Evolutionary conservation across 108 stramenopile species (phyloP), one percentile per base, ranked within the genome.

Genomic region (Nitzschia putrida): DNA sequence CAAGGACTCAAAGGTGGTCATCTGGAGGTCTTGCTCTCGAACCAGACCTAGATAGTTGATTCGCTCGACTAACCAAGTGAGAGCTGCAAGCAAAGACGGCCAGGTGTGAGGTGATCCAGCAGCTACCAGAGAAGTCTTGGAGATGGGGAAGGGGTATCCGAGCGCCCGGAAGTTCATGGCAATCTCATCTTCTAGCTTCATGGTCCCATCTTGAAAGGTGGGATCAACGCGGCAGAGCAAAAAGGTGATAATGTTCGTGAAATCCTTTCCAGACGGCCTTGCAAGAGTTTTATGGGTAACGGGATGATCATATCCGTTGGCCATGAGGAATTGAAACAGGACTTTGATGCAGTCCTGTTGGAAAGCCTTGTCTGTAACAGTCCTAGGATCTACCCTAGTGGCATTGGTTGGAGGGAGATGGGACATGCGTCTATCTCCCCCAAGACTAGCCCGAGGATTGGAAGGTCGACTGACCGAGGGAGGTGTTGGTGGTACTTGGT

Each of bases 61-160:
- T 21, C 73, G 78, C 72, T 98, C 97, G 24, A 97, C 81, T 24
- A 99, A 71, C 99, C 99, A 99, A 20, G 93, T 82, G 29, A 99
- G 83, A 9, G 96, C 91, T 2, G 96, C 97, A 54, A 99, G 85
- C 12, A 98, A 76, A 34, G 92, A 80, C 7, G 99, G 98, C 99
- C 99, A 99, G 18, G 97, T 97, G 72, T 99, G 99, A 26, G 97
- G 95, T 16, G 95, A 92, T 2, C 99, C 99, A 50, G 98, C 99
- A 16, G 99, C 98, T 8, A 93, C 93, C 40, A 99, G 82, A 12
- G 91, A 84, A 41, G 97, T 93, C 73, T 93, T 95, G 73, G 82
- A 84, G 64, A 99, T 88, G 56, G 85, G 67, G 71, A 90, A 96
- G 9, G 97, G 97, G 83, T 99, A 99, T 52, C 94, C 86, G 68